These are phyloP conservation scores for Knufia petricola DNA, from an alignment of 2,329 filamentous ascomycete genomes.

Conservation along the genomic window DNA sequence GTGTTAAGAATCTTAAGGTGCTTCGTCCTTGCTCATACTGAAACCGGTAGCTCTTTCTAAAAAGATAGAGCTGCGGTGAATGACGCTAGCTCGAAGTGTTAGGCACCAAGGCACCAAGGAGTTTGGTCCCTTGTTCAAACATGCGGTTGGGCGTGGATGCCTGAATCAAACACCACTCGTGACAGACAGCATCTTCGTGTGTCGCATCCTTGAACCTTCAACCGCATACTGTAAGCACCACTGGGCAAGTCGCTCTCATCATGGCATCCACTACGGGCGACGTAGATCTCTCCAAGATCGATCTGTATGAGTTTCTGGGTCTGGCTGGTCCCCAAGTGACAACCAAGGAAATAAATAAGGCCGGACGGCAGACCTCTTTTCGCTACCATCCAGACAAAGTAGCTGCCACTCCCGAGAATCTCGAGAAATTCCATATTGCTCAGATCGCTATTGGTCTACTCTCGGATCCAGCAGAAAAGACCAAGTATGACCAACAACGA, in stretches of 20 bases:
- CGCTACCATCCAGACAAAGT: constrained; percentile 93
- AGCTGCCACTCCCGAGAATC: constrained; percentile 55
- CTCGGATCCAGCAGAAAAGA: constrained; percentile 57
- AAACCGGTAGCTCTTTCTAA: no score
- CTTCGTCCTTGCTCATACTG: no score
- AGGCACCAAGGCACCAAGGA: no score
- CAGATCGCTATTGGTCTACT: constrained; percentile 82
- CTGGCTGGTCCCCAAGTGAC: constrained; percentile 51
- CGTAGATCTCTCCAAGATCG: constrained; percentile 52
- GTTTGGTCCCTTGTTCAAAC: no score
- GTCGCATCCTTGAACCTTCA: not conserved
- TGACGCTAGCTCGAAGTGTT: no score
- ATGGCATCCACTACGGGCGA: constrained; percentile 40
- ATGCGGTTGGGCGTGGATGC: no score
- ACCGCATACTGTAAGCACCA: not conserved
- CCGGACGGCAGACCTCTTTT: constrained; percentile 76
- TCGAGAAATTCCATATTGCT: constrained; percentile 74
- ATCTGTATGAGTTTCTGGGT: constrained; percentile 70
- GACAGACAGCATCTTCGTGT: no score
- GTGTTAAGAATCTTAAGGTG: no score
- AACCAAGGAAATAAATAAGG: constrained; percentile 67
- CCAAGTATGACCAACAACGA: constrained; percentile 68
- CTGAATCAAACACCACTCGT: no score
- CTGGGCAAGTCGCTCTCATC: constrained; percentile 8
- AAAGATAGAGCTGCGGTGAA: no score